Conservation (phyloP, 768 basidiomycete species). For the Tulasnella sp. region DNA sequence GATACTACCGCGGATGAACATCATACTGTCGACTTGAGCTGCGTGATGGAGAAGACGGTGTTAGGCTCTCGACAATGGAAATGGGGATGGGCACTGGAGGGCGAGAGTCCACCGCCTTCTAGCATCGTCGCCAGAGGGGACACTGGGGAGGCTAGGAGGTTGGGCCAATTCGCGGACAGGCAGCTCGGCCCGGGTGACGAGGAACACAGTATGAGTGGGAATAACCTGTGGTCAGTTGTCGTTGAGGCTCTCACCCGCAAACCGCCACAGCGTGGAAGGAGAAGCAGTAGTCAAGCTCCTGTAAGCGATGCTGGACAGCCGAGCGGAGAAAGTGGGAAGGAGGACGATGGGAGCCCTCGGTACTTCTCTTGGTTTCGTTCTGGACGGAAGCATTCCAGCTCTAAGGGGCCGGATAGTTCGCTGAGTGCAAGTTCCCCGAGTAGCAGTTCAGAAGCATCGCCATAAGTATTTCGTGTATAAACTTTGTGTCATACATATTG, state of each 20-base stretch:
- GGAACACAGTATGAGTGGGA: conserved; percentile 56
- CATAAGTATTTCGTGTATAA: neutral
- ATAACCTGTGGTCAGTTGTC: conserved; percentile 67
- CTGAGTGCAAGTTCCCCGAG: neutral
- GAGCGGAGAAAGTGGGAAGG: neutral
- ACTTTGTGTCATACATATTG: neutral
- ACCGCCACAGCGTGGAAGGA: neutral
- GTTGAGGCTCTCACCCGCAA: conserved; percentile 55
- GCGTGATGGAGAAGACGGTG: conserved; percentile 38
- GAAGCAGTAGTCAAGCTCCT: neutral
- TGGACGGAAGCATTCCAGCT: neutral
- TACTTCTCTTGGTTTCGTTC: conserved; percentile 1
- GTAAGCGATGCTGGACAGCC: neutral
- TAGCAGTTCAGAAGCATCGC: neutral
- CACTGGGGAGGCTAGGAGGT: conserved; percentile 57
- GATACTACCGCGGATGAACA: conserved; percentile 32
- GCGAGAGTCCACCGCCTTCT: conserved; percentile 82
- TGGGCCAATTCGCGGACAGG: conserved; percentile 71
- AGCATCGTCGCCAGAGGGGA: conserved; percentile 60
- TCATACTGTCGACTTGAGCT: conserved; percentile 26
- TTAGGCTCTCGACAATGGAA: conserved; percentile 53
- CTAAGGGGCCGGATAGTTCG: neutral
- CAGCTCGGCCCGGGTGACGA: conserved; percentile 48
- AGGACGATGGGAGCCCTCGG: neutral
- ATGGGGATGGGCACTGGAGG: conserved; percentile 84